Evolutionary conservation across 2,329 filamentous ascomycete species (phyloP).

Genomic region (Purpureocillium takamizusanense): DNA sequence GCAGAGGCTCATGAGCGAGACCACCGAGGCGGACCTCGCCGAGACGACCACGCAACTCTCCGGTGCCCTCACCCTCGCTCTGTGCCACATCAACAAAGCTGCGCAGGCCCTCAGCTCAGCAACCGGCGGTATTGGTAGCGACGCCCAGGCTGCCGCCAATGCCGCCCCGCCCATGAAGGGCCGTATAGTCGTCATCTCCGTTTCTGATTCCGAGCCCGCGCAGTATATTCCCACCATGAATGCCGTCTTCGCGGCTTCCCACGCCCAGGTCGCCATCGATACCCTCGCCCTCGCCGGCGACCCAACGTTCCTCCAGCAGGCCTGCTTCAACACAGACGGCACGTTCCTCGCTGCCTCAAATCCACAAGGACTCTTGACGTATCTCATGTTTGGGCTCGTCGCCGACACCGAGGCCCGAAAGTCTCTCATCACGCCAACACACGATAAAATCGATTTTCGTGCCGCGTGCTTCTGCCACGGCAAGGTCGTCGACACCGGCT

Average conservation of each 20-base stretch:
- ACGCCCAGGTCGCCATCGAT: constrained; percentile 82
- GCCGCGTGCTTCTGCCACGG: constrained; percentile 98
- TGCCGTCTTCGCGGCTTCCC: constrained; percentile 88
- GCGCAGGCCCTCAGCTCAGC: constrained; percentile 55
- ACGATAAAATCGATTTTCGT: constrained; percentile 86
- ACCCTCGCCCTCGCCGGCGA: constrained; percentile 78
- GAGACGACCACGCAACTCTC: constrained; percentile 79
- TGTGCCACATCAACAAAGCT: constrained; percentile 84
- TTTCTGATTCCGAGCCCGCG: constrained; percentile 74
- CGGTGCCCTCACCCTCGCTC: constrained; percentile 80
- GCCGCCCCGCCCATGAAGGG: constrained; percentile 24
- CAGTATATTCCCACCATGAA: constrained; percentile 99
- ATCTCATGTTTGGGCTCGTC: constrained; percentile 89
- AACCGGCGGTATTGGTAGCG: constrained; percentile 31
- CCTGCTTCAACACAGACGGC: constrained; percentile 53
- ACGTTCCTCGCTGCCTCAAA: constrained; percentile 43
- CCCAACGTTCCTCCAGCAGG: constrained; percentile 91
- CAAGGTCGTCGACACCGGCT: constrained; percentile 82
- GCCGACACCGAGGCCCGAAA: constrained; percentile 48
- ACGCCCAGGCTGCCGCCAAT: constrained; percentile 20
- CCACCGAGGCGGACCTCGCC: constrained; percentile 55
- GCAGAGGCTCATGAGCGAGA: constrained; percentile 60
- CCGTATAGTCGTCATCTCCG: constrained; percentile 82
- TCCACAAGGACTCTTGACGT: constrained; percentile 72
- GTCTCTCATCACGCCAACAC: constrained; percentile 67